Conservation (phyloP, 768 basidiomycete genomes). For the Strobilomyces echinocephalus region DNA sequence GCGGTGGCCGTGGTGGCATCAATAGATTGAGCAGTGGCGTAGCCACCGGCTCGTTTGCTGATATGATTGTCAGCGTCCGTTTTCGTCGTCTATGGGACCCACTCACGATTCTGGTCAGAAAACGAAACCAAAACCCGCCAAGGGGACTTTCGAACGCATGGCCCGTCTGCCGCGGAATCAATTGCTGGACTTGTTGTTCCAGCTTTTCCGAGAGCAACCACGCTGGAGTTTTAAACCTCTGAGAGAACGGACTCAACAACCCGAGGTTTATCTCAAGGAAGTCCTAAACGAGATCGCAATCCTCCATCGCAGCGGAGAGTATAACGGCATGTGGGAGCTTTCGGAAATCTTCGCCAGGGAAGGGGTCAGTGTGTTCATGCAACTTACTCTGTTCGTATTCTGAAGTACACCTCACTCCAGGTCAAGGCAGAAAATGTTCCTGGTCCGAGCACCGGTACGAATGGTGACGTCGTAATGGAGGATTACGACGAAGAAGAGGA, state of each 20-base stretch:
- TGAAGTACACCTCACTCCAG: slow-evolving; percentile 22
- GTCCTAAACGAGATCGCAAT: slow-evolving; percentile 71
- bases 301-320: slow-evolving; percentile 75
- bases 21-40: slow-evolving; percentile 78
- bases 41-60: slow-evolving; percentile 53
- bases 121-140: slow-evolving; percentile 61
- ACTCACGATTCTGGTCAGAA: slow-evolving; percentile 34
- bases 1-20: slow-evolving; percentile 67
- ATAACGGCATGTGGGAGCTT: slow-evolving; percentile 77
- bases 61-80: slow-evolving; percentile 54
- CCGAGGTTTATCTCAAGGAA: slow-evolving; percentile 83
- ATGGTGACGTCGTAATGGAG: slow-evolving; percentile 33
- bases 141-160: slow-evolving; percentile 80
- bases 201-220: slow-evolving; percentile 69
- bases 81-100: neutral
- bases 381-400: neutral
- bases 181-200: slow-evolving; percentile 78
- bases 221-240: slow-evolving; percentile 78
- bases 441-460: slow-evolving; percentile 30
- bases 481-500: slow-evolving; percentile 45
- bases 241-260: slow-evolving; percentile 79
- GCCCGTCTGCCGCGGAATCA: slow-evolving; percentile 89
- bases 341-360: slow-evolving; percentile 67
- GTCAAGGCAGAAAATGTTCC: slow-evolving; percentile 46
- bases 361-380: slow-evolving; percentile 42